Conservation (phyloP, 2,329 filamentous ascomycete genomes). For the Colletotrichum eleusines region DNA sequence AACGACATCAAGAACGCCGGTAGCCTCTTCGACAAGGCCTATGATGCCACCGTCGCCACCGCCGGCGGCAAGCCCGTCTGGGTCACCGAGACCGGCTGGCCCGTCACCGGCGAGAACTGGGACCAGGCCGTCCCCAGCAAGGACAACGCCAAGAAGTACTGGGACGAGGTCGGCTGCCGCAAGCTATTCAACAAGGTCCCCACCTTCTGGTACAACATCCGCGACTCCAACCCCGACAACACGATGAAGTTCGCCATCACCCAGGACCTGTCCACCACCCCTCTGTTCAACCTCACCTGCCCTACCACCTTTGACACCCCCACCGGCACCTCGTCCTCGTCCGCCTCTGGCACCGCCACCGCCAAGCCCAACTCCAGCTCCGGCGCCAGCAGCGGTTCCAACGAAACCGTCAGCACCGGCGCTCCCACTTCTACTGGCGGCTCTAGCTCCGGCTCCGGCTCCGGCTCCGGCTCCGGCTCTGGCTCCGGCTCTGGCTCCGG, state of each 20-base stretch:
- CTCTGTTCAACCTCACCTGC: conserved; percentile 67
- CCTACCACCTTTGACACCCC: conserved; percentile 56
- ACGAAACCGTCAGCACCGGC: conserved; percentile 41
- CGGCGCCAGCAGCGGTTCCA: conserved; percentile 33
- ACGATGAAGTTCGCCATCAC: conserved; percentile 69
- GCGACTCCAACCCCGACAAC: conserved; percentile 72
- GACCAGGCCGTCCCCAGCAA: conserved; percentile 67
- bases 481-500: conserved; percentile 43
- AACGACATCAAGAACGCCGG: conserved; percentile 68
- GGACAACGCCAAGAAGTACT: conserved; percentile 73
- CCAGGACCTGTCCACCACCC: conserved; percentile 63
- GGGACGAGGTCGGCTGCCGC: conserved; percentile 71
- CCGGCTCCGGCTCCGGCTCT: conserved; percentile 20
- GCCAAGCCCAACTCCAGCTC: conserved; percentile 39
- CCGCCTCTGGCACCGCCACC: conserved; percentile 41
- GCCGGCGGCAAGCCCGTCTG: conserved; percentile 67
- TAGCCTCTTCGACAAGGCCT: conserved; percentile 66
- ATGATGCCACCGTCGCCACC: conserved; percentile 57
- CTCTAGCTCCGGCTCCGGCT: conserved; percentile 14
- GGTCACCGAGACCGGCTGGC: conserved; percentile 77
- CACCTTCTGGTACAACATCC: conserved; percentile 73
- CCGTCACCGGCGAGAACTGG: conserved; percentile 64
- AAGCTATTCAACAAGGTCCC: conserved; percentile 66
- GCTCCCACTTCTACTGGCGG: conserved; percentile 39
- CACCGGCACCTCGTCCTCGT: conserved; percentile 44